Base-by-base conservation (phyloP, 805 yeast genomes). In the Sungouiozyma ichnusensis region DNA sequence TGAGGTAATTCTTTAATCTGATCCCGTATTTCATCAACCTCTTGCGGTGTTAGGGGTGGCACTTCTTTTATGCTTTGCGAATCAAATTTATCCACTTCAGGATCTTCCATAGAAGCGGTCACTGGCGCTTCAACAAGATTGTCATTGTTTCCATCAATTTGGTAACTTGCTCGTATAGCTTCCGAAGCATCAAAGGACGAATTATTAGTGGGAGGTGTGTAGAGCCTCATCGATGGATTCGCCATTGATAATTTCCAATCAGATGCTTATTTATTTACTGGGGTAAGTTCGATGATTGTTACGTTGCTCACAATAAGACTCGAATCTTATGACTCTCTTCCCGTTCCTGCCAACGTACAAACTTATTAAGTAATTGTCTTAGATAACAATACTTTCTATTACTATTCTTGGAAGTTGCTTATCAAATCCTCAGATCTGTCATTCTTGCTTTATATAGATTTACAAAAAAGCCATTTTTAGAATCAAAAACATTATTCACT, bases 161-260 rank as follows among this genome's bases (percentile, higher is more conserved):
- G 49, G 35, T 57, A 55, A 4, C 63, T 55, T 44, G 55, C 62
- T 43, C 40, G 44, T 15, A 57, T 50, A 1, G 64, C 47, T 27
- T 55, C 53, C 9, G 50, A 37, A 6, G 49, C 36, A 42, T 60
- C 62, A 44, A 49, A 59, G 34, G 48, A 51, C 2, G 55, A 36
- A 17, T 54, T 55, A 8, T 52, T 47, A 18, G 58, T 57, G 2
- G 65, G 65, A 17, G 64, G 63, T 2, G 65, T 61, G 42, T 47
- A 49, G 20, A 60, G 49, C 17, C 46, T 48, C 45, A 42, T 48
- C 15, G 11, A 24, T 24, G 29, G 29, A 24, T n/a, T n/a, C n/a
- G 29, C 29, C 6, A 24, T 7, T 11, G 11, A 24, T 11, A 11
- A 24, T 6, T 24, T 11, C 29, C 11, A 11, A 24, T 11, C 11